phyloP scores from a whole-genome alignment of 1,284 basidiomycete genomes.

The Austropuccinia psidii region DNA sequence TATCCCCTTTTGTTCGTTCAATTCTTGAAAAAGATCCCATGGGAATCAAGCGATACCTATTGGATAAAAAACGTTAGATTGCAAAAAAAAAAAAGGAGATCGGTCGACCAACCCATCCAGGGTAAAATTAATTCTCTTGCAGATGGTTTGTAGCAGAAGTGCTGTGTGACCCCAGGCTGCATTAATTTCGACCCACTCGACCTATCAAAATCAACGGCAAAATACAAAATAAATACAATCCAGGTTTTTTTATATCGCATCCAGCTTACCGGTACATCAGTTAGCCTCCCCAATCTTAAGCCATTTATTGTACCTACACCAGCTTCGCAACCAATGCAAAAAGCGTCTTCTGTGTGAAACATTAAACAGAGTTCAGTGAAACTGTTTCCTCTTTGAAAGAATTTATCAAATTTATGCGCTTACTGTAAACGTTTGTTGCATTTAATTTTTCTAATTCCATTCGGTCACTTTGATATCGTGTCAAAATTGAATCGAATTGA shows the following conservation, averaged over 20 bases:
- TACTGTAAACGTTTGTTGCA: slow-evolving; percentile 84
- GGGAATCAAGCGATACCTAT: slow-evolving; percentile 75
- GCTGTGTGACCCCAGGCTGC: slow-evolving; percentile 96
- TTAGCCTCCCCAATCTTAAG: slow-evolving; percentile 76
- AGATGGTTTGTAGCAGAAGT: slow-evolving; percentile 81
- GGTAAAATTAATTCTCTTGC: slow-evolving; percentile 74
- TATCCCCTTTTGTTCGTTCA: slow-evolving; percentile 63
- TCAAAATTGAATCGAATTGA: slow-evolving; percentile 62
- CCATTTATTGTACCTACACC: slow-evolving; percentile 96
- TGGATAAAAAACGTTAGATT: neutral
- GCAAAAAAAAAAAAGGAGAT: neutral
- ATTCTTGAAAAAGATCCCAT: slow-evolving; percentile 89
- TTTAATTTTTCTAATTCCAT: slow-evolving; percentile 71
- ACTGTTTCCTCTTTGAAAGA: neutral
- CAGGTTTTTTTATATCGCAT: neutral
- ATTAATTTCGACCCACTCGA: slow-evolving; percentile 98
- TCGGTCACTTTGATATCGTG: slow-evolving; percentile 52
- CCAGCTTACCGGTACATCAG: slow-evolving; percentile 59
- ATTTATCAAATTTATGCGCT: neutral
- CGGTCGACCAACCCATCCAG: slow-evolving; percentile 64
- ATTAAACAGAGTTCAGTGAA: neutral
- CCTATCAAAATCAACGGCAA: slow-evolving; percentile 50
- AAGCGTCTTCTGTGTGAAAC: slow-evolving; percentile 62
- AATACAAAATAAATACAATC: neutral
- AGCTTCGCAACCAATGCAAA: slow-evolving; percentile 91